Conservation (phyloP, 2,329 filamentous ascomycete genomes). For the Leptoxyphium fumago region DNA sequence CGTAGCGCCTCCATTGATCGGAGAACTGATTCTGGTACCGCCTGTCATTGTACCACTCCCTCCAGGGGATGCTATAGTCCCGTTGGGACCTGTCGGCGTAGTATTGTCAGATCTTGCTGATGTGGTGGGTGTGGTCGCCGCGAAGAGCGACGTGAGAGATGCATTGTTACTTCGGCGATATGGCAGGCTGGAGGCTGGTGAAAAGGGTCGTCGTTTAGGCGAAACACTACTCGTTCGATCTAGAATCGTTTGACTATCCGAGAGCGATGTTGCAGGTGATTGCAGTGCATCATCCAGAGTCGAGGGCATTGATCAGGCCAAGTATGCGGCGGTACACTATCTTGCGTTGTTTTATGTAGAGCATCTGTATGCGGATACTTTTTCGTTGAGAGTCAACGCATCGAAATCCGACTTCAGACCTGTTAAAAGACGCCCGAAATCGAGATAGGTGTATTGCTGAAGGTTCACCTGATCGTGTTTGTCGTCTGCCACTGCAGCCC, state of each 20-base stretch:
- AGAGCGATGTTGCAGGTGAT: conserved; percentile 54
- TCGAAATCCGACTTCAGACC: too few relatives aligned
- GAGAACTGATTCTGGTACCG: background rate
- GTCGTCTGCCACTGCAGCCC: too few relatives aligned
- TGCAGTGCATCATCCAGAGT: conserved; percentile 49
- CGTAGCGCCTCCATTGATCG: background rate
- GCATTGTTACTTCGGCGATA: conserved; percentile 36
- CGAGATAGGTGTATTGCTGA: background rate
- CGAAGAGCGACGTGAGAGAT: conserved; percentile 38
- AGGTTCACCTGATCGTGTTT: background rate
- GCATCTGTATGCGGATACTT: conserved; percentile 6
- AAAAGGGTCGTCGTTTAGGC: conserved; percentile 33
- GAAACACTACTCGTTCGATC: background rate
- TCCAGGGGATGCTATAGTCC: conserved; percentile 30
- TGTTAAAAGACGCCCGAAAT: too few relatives aligned
- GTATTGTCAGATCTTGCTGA: conserved; percentile 2
- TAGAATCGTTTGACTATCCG: conserved; percentile 21
- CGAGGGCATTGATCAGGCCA: conserved; percentile 44
- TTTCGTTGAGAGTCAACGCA: too few relatives aligned
- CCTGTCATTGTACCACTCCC: conserved; percentile 21
- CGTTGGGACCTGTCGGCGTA: conserved; percentile 9
- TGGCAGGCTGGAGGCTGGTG: conserved; percentile 42
- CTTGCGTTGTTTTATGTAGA: conserved; percentile 1
- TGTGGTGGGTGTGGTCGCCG: conserved; percentile 32
- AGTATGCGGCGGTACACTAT: conserved; percentile 5